phyloP scores from a whole-genome alignment of 192 early-diverging fungal species.

The Phycomyces blakesleeanus region DNA sequence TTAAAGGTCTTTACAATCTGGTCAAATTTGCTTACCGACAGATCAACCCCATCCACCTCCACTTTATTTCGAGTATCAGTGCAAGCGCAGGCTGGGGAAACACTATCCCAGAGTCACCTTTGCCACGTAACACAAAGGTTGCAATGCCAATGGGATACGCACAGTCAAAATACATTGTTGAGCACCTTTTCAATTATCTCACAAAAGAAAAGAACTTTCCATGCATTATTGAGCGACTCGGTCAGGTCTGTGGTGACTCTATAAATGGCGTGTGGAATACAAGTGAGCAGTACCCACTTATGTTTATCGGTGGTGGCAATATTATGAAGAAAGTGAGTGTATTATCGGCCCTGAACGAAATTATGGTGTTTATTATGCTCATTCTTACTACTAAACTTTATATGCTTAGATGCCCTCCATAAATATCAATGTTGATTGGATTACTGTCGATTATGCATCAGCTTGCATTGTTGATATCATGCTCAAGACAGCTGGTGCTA shows the following conservation, averaged over 20 bases:
- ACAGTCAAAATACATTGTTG: slow-evolving; percentile 31
- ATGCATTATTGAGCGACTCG: slow-evolving; percentile 25
- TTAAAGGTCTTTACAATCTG: slow-evolving; percentile 24
- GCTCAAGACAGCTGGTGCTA: neutral
- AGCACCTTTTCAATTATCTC: slow-evolving; percentile 20
- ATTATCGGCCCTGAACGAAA: too few relatives aligned
- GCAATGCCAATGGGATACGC: slow-evolving; percentile 33
- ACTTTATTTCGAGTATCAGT: slow-evolving; percentile 31
- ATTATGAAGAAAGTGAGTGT: slow-evolving; percentile 23
- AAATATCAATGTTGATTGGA: slow-evolving; percentile 22
- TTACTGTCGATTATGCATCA: slow-evolving; percentile 25
- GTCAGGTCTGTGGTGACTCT: slow-evolving; percentile 31
- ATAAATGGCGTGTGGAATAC: slow-evolving; percentile 29
- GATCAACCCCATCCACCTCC: slow-evolving; percentile 20
- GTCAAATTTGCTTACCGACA: slow-evolving; percentile 21
- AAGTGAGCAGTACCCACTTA: slow-evolving; percentile 20
- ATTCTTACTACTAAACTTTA: neutral
- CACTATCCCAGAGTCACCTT: slow-evolving; percentile 3
- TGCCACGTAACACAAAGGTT: slow-evolving; percentile 21
- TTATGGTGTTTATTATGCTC: neutral
- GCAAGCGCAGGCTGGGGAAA: slow-evolving; percentile 13
- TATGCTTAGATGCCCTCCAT: slow-evolving; percentile 26
- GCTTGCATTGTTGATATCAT: slow-evolving; percentile 20
- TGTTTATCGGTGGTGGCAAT: slow-evolving; percentile 15
- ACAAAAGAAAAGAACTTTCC: slow-evolving; percentile 24